Evolutionary conservation across 2,329 filamentous ascomycete species (phyloP).

Genomic region (Daldinia eschscholtzii): DNA sequence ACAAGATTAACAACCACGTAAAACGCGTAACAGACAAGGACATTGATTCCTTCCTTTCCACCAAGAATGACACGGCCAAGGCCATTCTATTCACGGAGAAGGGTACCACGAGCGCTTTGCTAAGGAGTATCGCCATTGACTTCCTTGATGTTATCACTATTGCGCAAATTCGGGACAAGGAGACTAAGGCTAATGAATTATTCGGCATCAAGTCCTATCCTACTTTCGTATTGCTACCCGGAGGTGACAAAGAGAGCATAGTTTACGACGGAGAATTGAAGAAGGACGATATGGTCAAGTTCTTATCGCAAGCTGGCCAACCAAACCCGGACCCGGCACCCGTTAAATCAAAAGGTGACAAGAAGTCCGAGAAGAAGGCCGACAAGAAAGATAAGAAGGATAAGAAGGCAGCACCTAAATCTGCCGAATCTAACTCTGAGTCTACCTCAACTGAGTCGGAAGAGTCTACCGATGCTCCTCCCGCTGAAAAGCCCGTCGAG

Average conservation of each 20-base stretch:
- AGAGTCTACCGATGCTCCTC: constrained; percentile 55
- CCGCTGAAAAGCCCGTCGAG: constrained; percentile 64
- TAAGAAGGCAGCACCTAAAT: constrained; percentile 63
- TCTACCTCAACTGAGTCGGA: constrained; percentile 53
- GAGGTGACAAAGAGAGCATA: constrained; percentile 74
- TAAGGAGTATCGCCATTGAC: constrained; percentile 90
- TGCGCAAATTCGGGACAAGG: constrained; percentile 86
- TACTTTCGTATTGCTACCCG: constrained; percentile 82
- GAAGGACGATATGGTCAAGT: constrained; percentile 83
- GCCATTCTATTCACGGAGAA: constrained; percentile 95
- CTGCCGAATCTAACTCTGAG: constrained; percentile 54
- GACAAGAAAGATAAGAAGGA: constrained; percentile 58
- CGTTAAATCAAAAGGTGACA: constrained; percentile 48
- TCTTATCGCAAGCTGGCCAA: constrained; percentile 81
- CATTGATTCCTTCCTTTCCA: constrained; percentile 78
- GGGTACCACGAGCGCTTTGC: constrained; percentile 83
- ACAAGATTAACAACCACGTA: constrained; percentile 93
- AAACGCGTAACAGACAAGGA: constrained; percentile 84
- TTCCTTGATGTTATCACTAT: constrained; percentile 84
- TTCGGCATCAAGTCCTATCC: constrained; percentile 86
- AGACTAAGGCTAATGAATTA: constrained; percentile 75
- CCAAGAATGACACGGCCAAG: constrained; percentile 78
- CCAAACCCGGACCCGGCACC: constrained; percentile 78
- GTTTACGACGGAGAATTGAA: constrained; percentile 86
- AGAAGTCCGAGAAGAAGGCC: constrained; percentile 54